Evolutionary conservation across 371 early-diverging fungal genomes (phyloP).

Genomic region (Rhizomucor pusillus): DNA sequence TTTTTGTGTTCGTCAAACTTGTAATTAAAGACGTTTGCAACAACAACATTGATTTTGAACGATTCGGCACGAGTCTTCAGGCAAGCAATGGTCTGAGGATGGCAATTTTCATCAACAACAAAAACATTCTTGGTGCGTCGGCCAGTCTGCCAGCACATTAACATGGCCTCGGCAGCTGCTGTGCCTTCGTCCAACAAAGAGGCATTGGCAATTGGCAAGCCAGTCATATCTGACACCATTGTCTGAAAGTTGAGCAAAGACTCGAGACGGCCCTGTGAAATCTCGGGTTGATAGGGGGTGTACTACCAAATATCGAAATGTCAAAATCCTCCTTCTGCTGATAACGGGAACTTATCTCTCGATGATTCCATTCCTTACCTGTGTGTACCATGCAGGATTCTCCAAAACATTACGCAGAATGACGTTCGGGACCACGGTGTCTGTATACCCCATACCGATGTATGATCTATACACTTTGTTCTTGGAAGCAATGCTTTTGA

Average conservation of each 20-base stretch:
- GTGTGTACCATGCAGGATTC: slow-evolving; percentile 98
- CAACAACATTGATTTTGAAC: slow-evolving; percentile 86
- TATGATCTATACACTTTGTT: slow-evolving; percentile 90
- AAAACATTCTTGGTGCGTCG: slow-evolving; percentile 79
- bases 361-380: slow-evolving; percentile 36
- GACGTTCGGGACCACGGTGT: slow-evolving; percentile 88
- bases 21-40: slow-evolving; percentile 74
- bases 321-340: neutral
- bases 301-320: slow-evolving; percentile 57
- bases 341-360: neutral
- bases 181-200: slow-evolving; percentile 97
- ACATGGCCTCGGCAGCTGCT: slow-evolving; percentile 97
- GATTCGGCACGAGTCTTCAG: slow-evolving; percentile 92
- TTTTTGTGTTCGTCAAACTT: slow-evolving; percentile 75
- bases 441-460: slow-evolving; percentile 95
- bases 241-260: slow-evolving; percentile 96
- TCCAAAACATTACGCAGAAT: slow-evolving; percentile 95
- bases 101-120: slow-evolving; percentile 89
- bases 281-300: slow-evolving; percentile 98
- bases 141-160: slow-evolving; percentile 77
- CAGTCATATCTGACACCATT: slow-evolving; percentile 91
- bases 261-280: slow-evolving; percentile 96
- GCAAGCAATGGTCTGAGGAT: slow-evolving; percentile 93
- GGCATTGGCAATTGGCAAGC: slow-evolving; percentile 93
- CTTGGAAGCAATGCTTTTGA: slow-evolving; percentile 80